phyloP scores from a whole-genome alignment of 805 yeast genomes.

The Kodamaea neixiangensis region DNA sequence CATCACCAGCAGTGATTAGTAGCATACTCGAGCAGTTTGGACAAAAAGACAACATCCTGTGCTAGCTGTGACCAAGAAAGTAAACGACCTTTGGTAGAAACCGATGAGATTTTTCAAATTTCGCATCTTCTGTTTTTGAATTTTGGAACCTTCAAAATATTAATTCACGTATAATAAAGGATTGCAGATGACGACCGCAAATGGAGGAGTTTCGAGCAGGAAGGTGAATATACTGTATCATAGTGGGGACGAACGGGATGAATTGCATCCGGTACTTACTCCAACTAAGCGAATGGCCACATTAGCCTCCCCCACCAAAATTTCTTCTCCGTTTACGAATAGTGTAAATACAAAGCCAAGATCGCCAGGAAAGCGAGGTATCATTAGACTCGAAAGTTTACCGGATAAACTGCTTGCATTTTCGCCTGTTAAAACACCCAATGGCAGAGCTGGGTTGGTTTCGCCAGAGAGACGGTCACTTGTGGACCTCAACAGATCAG shows the following conservation, averaged over 20 bases:
- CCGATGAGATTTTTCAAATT: slow-evolving; percentile 11
- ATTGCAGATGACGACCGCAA: background rate
- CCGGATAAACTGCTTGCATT: slow-evolving; percentile 13
- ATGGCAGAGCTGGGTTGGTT: slow-evolving; percentile 47
- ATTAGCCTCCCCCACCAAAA: slow-evolving; percentile 6
- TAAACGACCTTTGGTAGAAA: background rate
- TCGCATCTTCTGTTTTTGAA: background rate
- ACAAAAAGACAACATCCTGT: slow-evolving; percentile 83
- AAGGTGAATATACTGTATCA: background rate
- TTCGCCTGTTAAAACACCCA: slow-evolving; percentile 38
- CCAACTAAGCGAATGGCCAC: slow-evolving; percentile 6
- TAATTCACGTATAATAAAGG: background rate
- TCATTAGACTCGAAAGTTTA: slow-evolving; percentile 20
- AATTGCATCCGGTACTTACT: background rate
- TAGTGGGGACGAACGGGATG: background rate
- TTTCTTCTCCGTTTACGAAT: background rate
- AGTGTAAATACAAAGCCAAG: slow-evolving; percentile 16
- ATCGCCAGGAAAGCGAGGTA: slow-evolving; percentile 40
- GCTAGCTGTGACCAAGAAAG: background rate
- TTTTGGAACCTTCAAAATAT: background rate
- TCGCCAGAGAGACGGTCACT: slow-evolving; percentile 44
- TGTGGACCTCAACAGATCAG: slow-evolving; percentile 46
- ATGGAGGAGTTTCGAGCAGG: background rate
- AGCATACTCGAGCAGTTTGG: slow-evolving; percentile 94
- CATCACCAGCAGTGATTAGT: slow-evolving; percentile 57